Conservation (phyloP, 2,329 filamentous ascomycete genomes). For the Nemania serpens region DNA sequence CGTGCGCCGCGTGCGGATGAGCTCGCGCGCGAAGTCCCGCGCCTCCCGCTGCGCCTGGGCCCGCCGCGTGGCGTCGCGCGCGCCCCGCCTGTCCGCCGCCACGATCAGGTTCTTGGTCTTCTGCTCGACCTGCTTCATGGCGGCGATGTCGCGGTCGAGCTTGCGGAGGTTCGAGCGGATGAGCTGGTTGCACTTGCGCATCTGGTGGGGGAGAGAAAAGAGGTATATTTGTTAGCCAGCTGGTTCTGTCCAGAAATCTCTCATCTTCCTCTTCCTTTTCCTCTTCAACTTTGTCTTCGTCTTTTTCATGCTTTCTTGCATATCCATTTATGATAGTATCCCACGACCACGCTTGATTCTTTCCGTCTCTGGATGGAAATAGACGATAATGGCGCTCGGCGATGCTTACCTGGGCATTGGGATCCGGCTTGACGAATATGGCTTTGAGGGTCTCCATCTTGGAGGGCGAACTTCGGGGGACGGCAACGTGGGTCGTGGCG, state of each 20-base stretch:
- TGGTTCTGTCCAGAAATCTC: no score
- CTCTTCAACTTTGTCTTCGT: no score
- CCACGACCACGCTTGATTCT: no score
- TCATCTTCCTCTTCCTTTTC: no score
- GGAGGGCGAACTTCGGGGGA: conserved; percentile 18
- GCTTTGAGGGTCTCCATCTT: conserved; percentile 85
- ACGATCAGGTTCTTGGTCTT: conserved; percentile 88
- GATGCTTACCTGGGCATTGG: conserved; percentile 79
- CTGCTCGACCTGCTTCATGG: conserved; percentile 76
- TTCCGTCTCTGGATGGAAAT: not conserved
- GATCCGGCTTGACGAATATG: conserved; percentile 90
- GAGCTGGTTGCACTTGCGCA: conserved; percentile 91
- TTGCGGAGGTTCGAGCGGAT: conserved; percentile 90
- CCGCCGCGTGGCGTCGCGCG: conserved; percentile 77
- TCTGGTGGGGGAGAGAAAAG: conserved; percentile 57
- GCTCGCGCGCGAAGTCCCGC: conserved; percentile 85
- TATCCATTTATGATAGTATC: no score
- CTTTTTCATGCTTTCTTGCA: no score
- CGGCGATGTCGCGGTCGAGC: conserved; percentile 87
- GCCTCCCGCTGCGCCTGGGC: conserved; percentile 81
- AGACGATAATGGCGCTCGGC: no score
- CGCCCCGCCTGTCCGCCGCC: conserved; percentile 77
- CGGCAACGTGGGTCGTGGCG: not conserved
- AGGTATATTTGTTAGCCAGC: conserved; percentile 5
- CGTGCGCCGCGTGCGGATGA: conserved; percentile 81